Evolutionary conservation across 2,329 filamentous ascomycete species (phyloP), one percentile per base, ranked within the genome.

Genomic region (Alternaria infectoria): DNA sequence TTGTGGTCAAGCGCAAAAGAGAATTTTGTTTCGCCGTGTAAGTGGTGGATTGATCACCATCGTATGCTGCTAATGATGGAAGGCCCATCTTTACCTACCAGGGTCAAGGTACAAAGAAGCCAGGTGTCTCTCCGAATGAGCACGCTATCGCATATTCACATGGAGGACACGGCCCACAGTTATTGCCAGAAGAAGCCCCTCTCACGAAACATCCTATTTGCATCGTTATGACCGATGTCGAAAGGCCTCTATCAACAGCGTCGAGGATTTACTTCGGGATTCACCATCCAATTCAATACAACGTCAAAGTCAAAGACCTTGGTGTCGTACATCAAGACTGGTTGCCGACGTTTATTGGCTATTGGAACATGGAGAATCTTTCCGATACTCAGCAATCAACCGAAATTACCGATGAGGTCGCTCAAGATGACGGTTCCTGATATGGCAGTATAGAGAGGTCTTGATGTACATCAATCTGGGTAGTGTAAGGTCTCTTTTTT

Each of bases 231-330:
- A 47, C 17, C 7, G 6, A 28, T 11, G 51, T 30, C 10, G 57
- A 45, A 4, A n/a, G 10, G 6, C 47, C 44, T 7, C 32, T 66
- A 1, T 9, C 5, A 13, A 12, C 1, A 1, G 75, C 77, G 52
- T 82, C 66, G 11, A 50, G 68, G 3, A 69, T 70, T 3, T 67
- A 60, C 13, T 70, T 62, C 23, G 78, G 30, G 73, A 82, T 82
- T 13, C 65, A 79, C 1, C 79, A 81, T 65, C 80, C 79, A 0
- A 77, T 83, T 12, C 79, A 84, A 57, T 78, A 82, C 57, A 82
- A 83, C 56, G 69, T 81, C 40, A 82, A 80, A 55, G 80, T 82
- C 2, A 78, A 79, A 19, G 73, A 80, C 1, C 66, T 83, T 6
- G 82, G 82, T 1, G 57, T 64, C 9, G 72, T 83, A 13, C 66